Base-by-base conservation (phyloP, 2,329 filamentous ascomycete species). In the Colletotrichum cereale region DNA sequence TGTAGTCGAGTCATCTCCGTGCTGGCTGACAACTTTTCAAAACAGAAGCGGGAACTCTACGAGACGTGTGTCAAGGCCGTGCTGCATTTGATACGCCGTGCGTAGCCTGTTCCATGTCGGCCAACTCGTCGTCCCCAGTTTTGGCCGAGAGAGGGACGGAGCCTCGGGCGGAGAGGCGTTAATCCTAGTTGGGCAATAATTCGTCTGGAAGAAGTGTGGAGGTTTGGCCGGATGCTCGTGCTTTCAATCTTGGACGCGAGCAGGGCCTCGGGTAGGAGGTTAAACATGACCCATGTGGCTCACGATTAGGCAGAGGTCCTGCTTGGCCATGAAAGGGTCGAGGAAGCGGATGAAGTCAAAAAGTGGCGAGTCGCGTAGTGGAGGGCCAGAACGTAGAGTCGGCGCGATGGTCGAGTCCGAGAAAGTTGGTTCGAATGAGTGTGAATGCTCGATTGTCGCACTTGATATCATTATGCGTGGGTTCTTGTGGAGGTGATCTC, bases 361-460 rank as follows among this genome's bases (percentile, higher is more conserved):
- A 12, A 60, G 26, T 29, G 8, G 36, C 26, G 3, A 16, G 21
- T 5, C 26, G 29, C 31, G 11, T 38, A 38, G 29, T 50, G 31
- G 16, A 50, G n/a, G 38, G 48, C 18, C 36, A n/a, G 26, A 31
- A 26, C 21, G 50, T 16, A 24, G 7, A 12, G n/a, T 42, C 66
- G 61, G 61, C 53, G 24, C 44, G 47, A 38, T 53, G 21, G 29
- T 53, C 18, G 62, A 47, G 61, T 47, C 53, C 44, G 44, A n/a
- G 10, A 8, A 44, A 44, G 42, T n/a, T 8, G 47, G 62, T 53
- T 53, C 66, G 61, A 64, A 8, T 12, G 24, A n/a, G 34, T n/a
- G 14, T 34, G 58, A n/a, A 62, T 12, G 44, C 5, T 21, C n/a
- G 16, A 60, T 34, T 16, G 14, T 3, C 6, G 47, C 24, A 26